Evolutionary conservation across 805 yeast genomes (phyloP).

Genomic region (Saccharomycopsis olivae): DNA sequence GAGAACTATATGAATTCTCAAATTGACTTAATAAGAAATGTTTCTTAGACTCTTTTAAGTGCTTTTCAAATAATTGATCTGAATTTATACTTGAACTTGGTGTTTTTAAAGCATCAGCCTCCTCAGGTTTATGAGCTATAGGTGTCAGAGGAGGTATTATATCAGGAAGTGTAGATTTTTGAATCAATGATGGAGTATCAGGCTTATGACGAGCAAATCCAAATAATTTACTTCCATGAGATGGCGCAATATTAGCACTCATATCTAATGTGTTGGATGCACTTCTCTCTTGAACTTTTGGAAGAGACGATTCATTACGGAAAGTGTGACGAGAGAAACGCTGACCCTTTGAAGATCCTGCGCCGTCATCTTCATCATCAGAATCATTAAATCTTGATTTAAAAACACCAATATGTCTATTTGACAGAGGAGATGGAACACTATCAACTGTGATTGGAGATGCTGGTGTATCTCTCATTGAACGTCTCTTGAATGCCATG

Average conservation of each 20-base stretch:
- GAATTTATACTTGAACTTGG: slow-evolving; percentile 17
- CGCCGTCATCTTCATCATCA: slow-evolving; percentile 15
- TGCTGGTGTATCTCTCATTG: slow-evolving; percentile 12
- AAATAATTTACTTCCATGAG: slow-evolving; percentile 2
- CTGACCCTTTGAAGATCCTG: neutral
- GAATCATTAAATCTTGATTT: slow-evolving; percentile 17
- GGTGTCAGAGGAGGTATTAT: neutral
- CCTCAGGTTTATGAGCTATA: neutral
- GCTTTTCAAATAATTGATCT: slow-evolving; percentile 17
- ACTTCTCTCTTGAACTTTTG: neutral
- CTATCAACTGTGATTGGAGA: neutral
- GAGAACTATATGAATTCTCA: slow-evolving; percentile 3
- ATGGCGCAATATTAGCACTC: neutral
- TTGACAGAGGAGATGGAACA: slow-evolving; percentile 2
- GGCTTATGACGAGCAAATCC: slow-evolving; percentile 9
- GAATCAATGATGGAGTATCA: neutral
- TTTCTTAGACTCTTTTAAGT: slow-evolving; percentile 17
- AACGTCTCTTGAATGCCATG: slow-evolving; percentile 14
- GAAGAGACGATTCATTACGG: neutral
- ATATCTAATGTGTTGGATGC: too few relatives aligned
- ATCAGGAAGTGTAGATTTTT: slow-evolving; percentile 1
- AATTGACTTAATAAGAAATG: slow-evolving; percentile 11
- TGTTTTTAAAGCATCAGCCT: slow-evolving; percentile 15
- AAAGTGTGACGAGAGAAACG: slow-evolving; percentile 6
- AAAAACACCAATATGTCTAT: slow-evolving; percentile 7